Percentiles rank a stretch among this genome's conserved stretches.
Evolutionary conservation across 163 green algal genomes (phyloP).

Genomic region (Scenedesmus sp.): DNA sequence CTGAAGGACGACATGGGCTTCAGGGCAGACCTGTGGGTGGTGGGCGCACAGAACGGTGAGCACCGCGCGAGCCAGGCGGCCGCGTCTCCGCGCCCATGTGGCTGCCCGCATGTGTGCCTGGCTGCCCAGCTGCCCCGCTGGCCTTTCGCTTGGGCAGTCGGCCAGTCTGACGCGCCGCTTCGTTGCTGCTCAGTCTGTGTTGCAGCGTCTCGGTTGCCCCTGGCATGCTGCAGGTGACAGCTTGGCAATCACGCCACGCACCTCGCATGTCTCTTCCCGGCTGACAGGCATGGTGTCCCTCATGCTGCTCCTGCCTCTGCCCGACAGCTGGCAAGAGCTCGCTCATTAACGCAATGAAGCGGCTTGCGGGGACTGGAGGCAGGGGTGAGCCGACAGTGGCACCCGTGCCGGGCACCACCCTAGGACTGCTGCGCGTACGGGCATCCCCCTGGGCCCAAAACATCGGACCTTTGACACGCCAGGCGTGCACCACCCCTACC

Average conservation of each 20-base stretch:
- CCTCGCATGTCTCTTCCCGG: too few relatives aligned
- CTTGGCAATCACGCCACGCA: too few relatives aligned
- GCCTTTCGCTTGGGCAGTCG: too few relatives aligned
- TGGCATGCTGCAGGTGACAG: too few relatives aligned
- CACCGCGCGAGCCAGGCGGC: too few relatives aligned
- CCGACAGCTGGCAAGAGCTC: conserved; percentile 94
- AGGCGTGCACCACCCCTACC: conserved; percentile 91
- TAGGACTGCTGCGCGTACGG: conserved; percentile 92
- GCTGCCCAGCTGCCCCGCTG: too few relatives aligned
- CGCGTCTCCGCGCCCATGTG: too few relatives aligned
- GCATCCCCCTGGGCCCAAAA: conserved; percentile 85
- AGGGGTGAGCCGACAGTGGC: conserved; percentile 80
- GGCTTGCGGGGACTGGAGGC: conserved; percentile 63
- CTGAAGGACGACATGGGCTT: conserved; percentile 64
- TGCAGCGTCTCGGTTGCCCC: too few relatives aligned
- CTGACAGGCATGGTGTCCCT: background rate
- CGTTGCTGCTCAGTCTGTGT: too few relatives aligned
- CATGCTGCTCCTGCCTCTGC: background rate
- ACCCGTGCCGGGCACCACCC: conserved; percentile 93
- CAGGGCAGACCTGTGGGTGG: conserved; percentile 92
- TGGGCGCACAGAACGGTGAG: conserved; percentile 85
- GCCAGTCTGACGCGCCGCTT: too few relatives aligned
- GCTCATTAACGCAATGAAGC: conserved; percentile 94
- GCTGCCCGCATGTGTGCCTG: background rate
- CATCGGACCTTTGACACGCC: conserved; percentile 94